Evolutionary conservation across 495 filamentous ascomycete species (phyloP).

Genomic region (Rostrohypoxylon terebratum): DNA sequence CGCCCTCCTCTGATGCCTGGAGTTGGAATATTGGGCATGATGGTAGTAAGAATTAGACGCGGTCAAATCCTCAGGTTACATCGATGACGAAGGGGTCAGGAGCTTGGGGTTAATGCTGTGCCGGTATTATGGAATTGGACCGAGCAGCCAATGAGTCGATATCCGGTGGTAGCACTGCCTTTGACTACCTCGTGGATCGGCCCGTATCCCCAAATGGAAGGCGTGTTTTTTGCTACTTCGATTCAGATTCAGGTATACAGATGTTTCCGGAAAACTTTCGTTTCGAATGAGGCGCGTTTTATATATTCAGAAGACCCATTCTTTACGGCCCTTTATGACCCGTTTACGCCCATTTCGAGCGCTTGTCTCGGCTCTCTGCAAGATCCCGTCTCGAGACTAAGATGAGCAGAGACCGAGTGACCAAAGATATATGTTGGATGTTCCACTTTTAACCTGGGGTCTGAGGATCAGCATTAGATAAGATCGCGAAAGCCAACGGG

Average conservation of each 20-base stretch:
- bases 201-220: slow-evolving; percentile 42
- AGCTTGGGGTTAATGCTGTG: slow-evolving; percentile 33
- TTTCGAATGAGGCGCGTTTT: slow-evolving; percentile 2
- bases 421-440: not conserved
- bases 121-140: slow-evolving; percentile 35
- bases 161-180: slow-evolving; percentile 44
- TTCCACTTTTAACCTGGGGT: slow-evolving; percentile 19
- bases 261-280: slow-evolving; percentile 37
- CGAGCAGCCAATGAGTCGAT: slow-evolving; percentile 38
- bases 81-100: slow-evolving; percentile 30
- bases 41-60: slow-evolving; percentile 17
- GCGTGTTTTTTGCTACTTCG: slow-evolving; percentile 7
- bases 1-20: slow-evolving; percentile 32
- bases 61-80: slow-evolving; percentile 28
- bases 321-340: slow-evolving; percentile 4
- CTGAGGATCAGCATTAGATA: slow-evolving; percentile 12
- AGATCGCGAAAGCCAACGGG: slow-evolving; percentile 11
- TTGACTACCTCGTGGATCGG: slow-evolving; percentile 40
- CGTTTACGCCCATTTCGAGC: slow-evolving; percentile 10
- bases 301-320: not conserved
- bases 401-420: not conserved
- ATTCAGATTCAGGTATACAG: slow-evolving; percentile 2
- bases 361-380: slow-evolving; percentile 18
- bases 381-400: not conserved
- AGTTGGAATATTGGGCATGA: slow-evolving; percentile 33